These are phyloP conservation scores for Exophiala sp. DNA, from an alignment of 2,329 filamentous ascomycete species.

Conservation along the genomic window DNA sequence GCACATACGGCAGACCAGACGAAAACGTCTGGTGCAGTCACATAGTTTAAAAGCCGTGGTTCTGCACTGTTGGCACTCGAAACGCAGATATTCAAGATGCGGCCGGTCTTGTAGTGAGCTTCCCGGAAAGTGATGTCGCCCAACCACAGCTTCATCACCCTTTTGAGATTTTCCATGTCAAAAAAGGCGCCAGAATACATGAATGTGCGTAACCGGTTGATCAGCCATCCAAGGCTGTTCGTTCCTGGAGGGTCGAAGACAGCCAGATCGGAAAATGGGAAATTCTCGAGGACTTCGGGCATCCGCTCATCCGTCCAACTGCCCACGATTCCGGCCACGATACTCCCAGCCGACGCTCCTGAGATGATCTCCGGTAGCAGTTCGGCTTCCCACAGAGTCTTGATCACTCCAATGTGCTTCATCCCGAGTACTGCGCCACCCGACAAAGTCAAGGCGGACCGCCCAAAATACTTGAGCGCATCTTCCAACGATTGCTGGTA, in stretches of 20 bases:
- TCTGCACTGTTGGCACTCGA: constrained; percentile 84
- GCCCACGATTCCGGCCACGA: constrained; percentile 75
- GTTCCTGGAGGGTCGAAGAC: constrained; percentile 67
- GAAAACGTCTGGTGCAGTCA: constrained; percentile 88
- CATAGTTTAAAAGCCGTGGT: constrained; percentile 81
- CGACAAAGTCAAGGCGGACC: constrained; percentile 74
- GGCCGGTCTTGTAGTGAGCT: constrained; percentile 86
- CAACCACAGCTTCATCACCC: constrained; percentile 73
- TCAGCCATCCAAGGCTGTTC: constrained; percentile 15
- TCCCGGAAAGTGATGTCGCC: constrained; percentile 93
- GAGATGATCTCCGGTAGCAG: constrained; percentile 81
- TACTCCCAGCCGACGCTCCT: constrained; percentile 79
- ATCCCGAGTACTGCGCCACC: constrained; percentile 87
- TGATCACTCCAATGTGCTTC: constrained; percentile 84
- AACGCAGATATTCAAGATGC: constrained; percentile 90
- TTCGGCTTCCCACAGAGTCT: constrained; percentile 67
- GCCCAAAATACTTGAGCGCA: constrained; percentile 44
- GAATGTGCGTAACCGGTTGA: constrained; percentile 63
- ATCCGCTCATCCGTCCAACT: constrained; percentile 73
- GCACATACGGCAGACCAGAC: constrained; percentile 93
- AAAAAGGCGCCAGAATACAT: constrained; percentile 60
- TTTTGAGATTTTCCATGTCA: constrained; percentile 72
- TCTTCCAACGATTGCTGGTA: constrained; percentile 24
- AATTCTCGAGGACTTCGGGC: constrained; percentile 60
- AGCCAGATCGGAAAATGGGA: constrained; percentile 71